A percentile compares a stretch with the other conserved stretches of the same genome.
phyloP scores from a whole-genome alignment of 2,329 filamentous ascomycete species.

The Pseudodiploospora longispora region DNA sequence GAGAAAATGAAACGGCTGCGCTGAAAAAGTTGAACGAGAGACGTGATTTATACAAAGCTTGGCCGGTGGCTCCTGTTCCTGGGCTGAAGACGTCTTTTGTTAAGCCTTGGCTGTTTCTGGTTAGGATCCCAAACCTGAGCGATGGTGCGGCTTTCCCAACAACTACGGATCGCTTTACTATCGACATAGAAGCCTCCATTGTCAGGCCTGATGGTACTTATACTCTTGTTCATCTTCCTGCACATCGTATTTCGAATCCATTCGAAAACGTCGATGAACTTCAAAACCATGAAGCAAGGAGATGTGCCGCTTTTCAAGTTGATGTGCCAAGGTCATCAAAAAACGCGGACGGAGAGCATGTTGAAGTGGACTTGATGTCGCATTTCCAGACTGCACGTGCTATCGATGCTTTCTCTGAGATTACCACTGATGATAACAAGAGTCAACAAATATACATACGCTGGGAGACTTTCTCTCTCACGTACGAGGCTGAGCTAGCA shows the following conservation, averaged over 20 bases:
- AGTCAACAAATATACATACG: constrained; percentile 17
- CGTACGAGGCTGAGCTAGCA: constrained; percentile 25
- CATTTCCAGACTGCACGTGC: constrained; percentile 53
- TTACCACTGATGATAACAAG: constrained; percentile 11
- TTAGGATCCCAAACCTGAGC: constrained; percentile 14
- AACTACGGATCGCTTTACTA: constrained; percentile 18
- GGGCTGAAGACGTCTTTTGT: constrained; percentile 20
- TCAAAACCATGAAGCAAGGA: constrained; percentile 4
- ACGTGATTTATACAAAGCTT: constrained; percentile 14
- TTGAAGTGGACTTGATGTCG: constrained; percentile 47
- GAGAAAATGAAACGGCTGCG: constrained; percentile 21
- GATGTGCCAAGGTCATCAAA: constrained; percentile 24
- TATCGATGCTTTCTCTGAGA: constrained; percentile 12
- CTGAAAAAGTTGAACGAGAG: constrained; percentile 19
- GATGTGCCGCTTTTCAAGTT: constrained; percentile 25
- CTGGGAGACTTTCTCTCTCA: constrained; percentile 19
- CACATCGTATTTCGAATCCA: constrained; percentile 21
- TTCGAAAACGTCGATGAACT: constrained; percentile 16
- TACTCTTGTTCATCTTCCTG: constrained; percentile 17
- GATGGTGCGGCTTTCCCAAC: constrained; percentile 18
- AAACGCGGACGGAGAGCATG: constrained; percentile 13
- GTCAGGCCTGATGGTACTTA: constrained; percentile 12
- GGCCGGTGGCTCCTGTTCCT: constrained; percentile 23
- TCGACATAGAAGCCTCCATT: constrained; percentile 18
- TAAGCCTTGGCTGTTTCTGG: constrained; percentile 24